Conservation (phyloP, 2,329 filamentous ascomycete species). For the Cephalotrichum gorgonifer region DNA sequence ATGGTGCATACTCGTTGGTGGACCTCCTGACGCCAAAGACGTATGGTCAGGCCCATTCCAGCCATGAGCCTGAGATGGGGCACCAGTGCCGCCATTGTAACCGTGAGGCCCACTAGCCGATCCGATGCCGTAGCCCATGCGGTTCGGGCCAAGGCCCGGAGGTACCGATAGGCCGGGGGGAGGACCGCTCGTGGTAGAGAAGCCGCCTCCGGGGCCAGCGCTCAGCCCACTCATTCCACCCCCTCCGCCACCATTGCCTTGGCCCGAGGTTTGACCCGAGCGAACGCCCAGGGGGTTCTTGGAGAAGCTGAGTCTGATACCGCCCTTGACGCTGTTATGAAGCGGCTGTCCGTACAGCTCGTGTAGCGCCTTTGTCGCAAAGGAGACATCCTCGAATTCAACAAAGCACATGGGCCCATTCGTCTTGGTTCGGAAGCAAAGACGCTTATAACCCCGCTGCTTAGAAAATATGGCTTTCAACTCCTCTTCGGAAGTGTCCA, state of each 20-base stretch:
- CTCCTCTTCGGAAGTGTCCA: conserved; percentile 90
- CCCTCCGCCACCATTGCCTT: conserved; percentile 20
- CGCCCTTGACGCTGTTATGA: conserved; percentile 88
- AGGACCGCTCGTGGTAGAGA: conserved; percentile 61
- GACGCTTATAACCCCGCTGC: conserved; percentile 86
- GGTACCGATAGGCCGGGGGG: conserved; percentile 73
- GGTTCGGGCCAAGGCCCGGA: conserved; percentile 47
- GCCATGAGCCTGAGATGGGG: conserved; percentile 1
- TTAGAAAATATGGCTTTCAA: conserved; percentile 89
- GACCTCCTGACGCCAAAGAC: conserved; percentile 9
- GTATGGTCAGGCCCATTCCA: conserved; percentile 8
- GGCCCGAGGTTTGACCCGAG: conserved; percentile 53
- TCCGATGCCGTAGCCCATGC: neutral
- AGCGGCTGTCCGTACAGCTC: conserved; percentile 81
- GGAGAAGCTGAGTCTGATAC: conserved; percentile 90
- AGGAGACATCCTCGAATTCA: conserved; percentile 89
- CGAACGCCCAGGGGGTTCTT: conserved; percentile 94
- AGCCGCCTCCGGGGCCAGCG: conserved; percentile 42
- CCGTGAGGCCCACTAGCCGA: conserved; percentile 1
- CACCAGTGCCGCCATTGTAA: neutral
- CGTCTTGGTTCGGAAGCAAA: conserved; percentile 89
- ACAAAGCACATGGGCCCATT: conserved; percentile 99
- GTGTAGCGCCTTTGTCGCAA: conserved; percentile 81
- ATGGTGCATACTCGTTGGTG: conserved; percentile 12
- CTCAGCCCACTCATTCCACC: conserved; percentile 51